Conservation (phyloP, 148 eudicot species). For the Talinum fruticosum region DNA sequence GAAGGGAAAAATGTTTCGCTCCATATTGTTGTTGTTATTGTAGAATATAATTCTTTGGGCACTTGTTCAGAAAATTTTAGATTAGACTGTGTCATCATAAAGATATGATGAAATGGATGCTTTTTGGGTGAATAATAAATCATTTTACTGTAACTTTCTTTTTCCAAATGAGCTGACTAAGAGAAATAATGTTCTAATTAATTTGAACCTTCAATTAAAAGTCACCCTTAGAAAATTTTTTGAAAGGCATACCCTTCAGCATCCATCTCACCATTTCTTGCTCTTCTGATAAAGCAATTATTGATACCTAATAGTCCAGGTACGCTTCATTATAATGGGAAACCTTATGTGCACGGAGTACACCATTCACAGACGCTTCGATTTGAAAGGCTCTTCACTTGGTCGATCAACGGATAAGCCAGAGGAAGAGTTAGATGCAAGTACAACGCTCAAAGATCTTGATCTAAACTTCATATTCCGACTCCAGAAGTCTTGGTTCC, state of each 20-base stretch:
- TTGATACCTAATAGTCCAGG: conserved; percentile 43
- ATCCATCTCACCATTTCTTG: background rate
- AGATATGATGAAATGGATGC: background rate
- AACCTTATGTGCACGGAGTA: conserved; percentile 78
- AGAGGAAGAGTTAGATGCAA: conserved; percentile 81
- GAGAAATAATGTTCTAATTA: background rate
- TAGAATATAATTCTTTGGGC: background rate
- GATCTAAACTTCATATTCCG: conserved; percentile 88
- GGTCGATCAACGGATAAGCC: conserved; percentile 92
- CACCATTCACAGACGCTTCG: conserved; percentile 75
- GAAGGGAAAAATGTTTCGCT: background rate
- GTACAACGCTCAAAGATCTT: conserved; percentile 86
- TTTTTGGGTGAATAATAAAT: background rate
- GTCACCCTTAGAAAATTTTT: background rate
- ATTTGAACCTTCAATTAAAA: background rate
- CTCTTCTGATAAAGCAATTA: conserved; percentile 4
- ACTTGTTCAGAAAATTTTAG: too few relatives aligned
- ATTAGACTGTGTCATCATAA: too few relatives aligned
- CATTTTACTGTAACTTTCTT: background rate
- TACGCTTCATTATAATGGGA: conserved; percentile 93
- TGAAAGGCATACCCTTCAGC: background rate
- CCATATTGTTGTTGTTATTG: background rate
- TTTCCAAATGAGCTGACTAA: too few relatives aligned
- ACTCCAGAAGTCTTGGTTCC: conserved; percentile 82
- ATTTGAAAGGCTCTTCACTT: conserved; percentile 93